Percentiles rank a stretch among this genome's conserved stretches.
These are phyloP conservation scores for Artemisia argyi DNA, from an alignment of 129 eudicot genomes.

Conservation along the genomic window DNA sequence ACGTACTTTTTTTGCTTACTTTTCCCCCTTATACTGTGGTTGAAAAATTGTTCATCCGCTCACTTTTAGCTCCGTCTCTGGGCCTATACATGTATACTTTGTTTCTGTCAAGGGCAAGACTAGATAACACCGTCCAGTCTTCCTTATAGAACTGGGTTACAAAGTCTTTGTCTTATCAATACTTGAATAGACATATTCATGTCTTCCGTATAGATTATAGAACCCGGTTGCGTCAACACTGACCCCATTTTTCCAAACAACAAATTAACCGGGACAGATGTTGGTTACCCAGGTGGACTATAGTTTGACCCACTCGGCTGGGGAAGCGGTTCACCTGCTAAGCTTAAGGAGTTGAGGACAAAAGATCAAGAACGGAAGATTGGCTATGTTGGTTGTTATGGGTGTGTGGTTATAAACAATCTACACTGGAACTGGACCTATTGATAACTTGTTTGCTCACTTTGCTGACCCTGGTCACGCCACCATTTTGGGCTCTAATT, in stretches of 20 bases:
- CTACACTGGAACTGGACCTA: constrained; percentile 97
- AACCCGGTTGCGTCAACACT: constrained; percentile 95
- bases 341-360: constrained; percentile 88
- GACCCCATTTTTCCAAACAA: constrained; percentile 98
- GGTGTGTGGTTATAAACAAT: constrained; percentile 98
- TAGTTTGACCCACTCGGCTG: constrained; percentile 97
- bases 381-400: constrained; percentile 98
- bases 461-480: constrained; percentile 99
- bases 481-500: constrained; percentile 58
- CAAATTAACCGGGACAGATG: constrained; percentile 98
- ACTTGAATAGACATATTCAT: no score
- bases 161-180: no score
- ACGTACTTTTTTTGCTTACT: no score
- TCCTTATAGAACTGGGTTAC: no score
- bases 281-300: constrained; percentile 98
- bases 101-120: no score
- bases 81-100: no score
- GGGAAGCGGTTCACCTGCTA: constrained; percentile 79
- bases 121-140: no score
- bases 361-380: constrained; percentile 95
- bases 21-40: no score
- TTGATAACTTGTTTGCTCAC: constrained; percentile 95
- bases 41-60: no score
- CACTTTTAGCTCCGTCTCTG: no score
- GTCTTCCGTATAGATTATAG: no score